A percentile compares a stretch with the other conserved stretches of the same genome.
Evolutionary conservation across 2,329 filamentous ascomycete species (phyloP).

Genomic region (Hysterium pulicare): DNA sequence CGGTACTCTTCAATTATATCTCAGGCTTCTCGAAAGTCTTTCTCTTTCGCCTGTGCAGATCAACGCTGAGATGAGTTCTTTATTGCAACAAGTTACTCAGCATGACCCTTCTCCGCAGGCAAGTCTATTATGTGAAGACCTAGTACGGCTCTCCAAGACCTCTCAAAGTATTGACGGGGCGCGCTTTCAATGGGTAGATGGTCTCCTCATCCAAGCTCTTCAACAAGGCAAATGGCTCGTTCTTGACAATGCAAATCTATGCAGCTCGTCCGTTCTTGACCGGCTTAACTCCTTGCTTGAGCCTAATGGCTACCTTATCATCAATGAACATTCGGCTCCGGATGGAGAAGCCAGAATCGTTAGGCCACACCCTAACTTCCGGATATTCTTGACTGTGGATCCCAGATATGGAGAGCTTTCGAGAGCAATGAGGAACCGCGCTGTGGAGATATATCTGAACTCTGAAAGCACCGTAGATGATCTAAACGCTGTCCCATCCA

Average conservation of each 20-base stretch:
- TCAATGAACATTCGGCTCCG: constrained; percentile 87
- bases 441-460: constrained; percentile 77
- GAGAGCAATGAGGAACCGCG: constrained; percentile 92
- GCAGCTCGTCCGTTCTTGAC: constrained; percentile 90
- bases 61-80: constrained; percentile 6
- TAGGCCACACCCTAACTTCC: constrained; percentile 78
- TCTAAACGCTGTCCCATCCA: constrained; percentile 4
- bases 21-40: constrained; percentile 6
- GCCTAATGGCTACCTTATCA: constrained; percentile 78
- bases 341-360: constrained; percentile 79
- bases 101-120: constrained; percentile 11
- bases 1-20: neutral
- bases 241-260: constrained; percentile 95
- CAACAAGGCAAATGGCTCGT: constrained; percentile 88
- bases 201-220: constrained; percentile 82
- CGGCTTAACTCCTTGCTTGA: constrained; percentile 92
- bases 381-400: constrained; percentile 92
- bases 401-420: constrained; percentile 90
- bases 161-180: constrained; percentile 64
- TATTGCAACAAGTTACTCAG: constrained; percentile 14
- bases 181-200: constrained; percentile 94
- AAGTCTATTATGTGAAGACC: constrained; percentile 44
- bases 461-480: constrained; percentile 7
- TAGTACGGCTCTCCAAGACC: constrained; percentile 50
- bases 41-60: neutral